phyloP scores from a whole-genome alignment of 345 rosid genomes.

The Psidium friedrichsthalianum region DNA sequence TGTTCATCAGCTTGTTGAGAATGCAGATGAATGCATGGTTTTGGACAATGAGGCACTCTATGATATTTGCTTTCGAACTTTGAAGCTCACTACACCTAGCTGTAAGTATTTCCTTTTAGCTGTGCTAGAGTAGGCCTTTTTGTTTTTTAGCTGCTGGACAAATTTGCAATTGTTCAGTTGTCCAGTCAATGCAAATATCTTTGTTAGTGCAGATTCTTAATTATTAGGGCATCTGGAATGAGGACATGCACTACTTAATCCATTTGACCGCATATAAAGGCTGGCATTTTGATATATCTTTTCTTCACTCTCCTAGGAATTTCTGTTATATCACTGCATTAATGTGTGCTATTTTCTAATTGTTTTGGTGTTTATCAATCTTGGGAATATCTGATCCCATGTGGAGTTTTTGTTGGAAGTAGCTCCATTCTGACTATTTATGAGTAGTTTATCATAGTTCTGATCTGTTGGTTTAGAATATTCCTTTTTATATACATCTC shows the following conservation, averaged over 20 bases:
- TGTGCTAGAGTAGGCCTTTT: background rate
- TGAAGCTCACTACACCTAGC: conserved; percentile 73
- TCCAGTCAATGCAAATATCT: background rate
- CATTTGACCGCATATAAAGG: background rate
- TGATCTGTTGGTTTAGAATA: background rate
- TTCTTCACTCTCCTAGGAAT: background rate
- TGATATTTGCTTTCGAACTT: conserved; percentile 66
- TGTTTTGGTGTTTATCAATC: background rate
- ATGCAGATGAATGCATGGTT: conserved; percentile 72
- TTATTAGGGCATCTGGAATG: background rate
- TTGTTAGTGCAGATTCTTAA: background rate
- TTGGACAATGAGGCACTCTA: conserved; percentile 66
- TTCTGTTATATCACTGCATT: background rate
- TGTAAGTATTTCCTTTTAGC: conserved; percentile 21
- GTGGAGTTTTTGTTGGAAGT: background rate
- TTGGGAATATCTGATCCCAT: background rate
- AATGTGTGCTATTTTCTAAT: background rate
- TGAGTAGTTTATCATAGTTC: background rate
- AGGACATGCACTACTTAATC: background rate
- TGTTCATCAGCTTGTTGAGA: conserved; percentile 68
- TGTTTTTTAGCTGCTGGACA: background rate
- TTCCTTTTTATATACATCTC: background rate
- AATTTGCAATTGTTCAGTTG: background rate
- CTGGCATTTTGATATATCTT: background rate
- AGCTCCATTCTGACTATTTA: background rate